These are phyloP conservation scores for Saccharomyces hybrid DNA, from an alignment of 1,139 yeast species.

Conservation along the genomic window DNA sequence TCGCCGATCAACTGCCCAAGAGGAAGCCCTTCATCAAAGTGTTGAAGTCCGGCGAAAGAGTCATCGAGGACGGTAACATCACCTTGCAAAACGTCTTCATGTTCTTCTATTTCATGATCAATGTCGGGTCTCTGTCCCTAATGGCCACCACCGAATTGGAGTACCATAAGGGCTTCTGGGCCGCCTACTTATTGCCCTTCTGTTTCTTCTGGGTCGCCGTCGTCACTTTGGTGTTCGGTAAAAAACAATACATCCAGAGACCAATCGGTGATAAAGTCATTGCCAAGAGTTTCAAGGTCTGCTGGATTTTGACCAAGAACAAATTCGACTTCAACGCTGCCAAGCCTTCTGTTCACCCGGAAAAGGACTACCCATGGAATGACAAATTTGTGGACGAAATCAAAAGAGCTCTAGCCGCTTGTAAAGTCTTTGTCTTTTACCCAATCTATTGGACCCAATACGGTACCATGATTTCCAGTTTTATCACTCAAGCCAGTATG, in stretches of 20 bases:
- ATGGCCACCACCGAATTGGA: constrained; percentile 55
- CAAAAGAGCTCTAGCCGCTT: constrained; percentile 49
- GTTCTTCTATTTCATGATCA: constrained; percentile 73
- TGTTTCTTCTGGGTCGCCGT: constrained; percentile 60
- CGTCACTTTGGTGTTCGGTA: constrained; percentile 48
- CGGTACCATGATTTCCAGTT: constrained; percentile 57
- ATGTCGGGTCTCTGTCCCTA: constrained; percentile 71
- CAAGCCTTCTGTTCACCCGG: constrained; percentile 47
- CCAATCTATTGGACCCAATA: constrained; percentile 58
- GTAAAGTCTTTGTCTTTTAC: constrained; percentile 56
- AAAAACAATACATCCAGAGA: constrained; percentile 48
- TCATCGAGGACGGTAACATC: constrained; percentile 62
- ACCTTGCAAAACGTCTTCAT: constrained; percentile 71
- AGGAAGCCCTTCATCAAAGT: constrained; percentile 53
- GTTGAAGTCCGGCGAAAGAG: constrained; percentile 54
- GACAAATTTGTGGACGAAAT: constrained; percentile 58
- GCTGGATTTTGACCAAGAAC: constrained; percentile 42
- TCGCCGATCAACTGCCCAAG: constrained; percentile 66
- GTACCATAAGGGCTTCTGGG: constrained; percentile 59
- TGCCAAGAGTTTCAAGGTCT: constrained; percentile 46
- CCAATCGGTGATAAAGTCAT: constrained; percentile 61
- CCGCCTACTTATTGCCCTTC: constrained; percentile 64
- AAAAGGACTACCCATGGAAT: constrained; percentile 33
- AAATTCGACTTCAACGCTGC: constrained; percentile 48
- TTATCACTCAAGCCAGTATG: constrained; percentile 59